Evolutionary conservation across 2,329 filamentous ascomycete genomes (phyloP), one percentile per base, ranked within the genome.

Genomic region (Tricladium varicosporioides): DNA sequence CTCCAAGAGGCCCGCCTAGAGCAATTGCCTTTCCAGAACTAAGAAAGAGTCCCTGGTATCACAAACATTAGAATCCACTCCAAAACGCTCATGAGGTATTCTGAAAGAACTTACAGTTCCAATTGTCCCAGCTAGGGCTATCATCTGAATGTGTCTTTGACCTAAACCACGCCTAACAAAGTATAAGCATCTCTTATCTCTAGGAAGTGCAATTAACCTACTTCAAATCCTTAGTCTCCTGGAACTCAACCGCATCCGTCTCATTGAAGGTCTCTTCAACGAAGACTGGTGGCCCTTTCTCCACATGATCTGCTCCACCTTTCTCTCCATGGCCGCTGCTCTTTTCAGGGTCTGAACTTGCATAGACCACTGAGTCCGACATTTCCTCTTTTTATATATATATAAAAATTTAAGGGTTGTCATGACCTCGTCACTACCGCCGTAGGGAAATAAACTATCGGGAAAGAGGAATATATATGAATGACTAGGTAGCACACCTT

Each of bases 1-100:
- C 73, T 18, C 78, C 78, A 0, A 80, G 71, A 2, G 80, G 80
- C 2, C 79, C 81, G 27, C 75, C 80, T 19, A 74, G 76, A 19
- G 75, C 74, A 22, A 83, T 77, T 0, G 79, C 77, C 58, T 76
- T 74, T 27, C 81, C 81, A 1, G 79, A 78, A 32, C 63, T 58
- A 27, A 66, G 51, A 51, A 65, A 65, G 4, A 65, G 52, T 51
- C 63, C 60, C 60, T 62, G 42, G 10, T 31, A 15, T 13, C 2
- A 19, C 56, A 10, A 62, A 40, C 52, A 15, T 44, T 9, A 27
- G 18, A 19, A 2, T 16, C 5, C 11, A 18, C 27, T 44, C 9
- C 18, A 4, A 46, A 2, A 46, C 18, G 18, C 13, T 22, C 16
- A 46, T 44, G 22, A 27, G 14, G n/a, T 11, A 14, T 22, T 40